Base-by-base conservation (phyloP, 768 basidiomycete genomes). In the Tubosaeta brunneosetosa region DNA sequence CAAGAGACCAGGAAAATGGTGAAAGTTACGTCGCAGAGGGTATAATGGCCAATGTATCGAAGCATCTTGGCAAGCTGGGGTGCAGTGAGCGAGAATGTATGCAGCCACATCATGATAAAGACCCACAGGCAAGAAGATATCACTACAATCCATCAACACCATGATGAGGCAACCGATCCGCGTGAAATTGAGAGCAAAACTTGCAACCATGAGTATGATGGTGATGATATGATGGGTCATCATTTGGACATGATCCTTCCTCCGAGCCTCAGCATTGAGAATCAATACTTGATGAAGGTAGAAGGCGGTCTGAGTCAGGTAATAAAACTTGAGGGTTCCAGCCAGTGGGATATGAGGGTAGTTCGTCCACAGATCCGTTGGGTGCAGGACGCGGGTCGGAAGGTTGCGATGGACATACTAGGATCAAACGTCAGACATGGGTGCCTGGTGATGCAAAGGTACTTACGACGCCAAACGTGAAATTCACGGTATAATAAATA, bases 231-330 rank as follows among this genome's bases (percentile, higher is more conserved):
- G 97, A 73, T 99, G 97, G 25, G 85, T 74, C 81, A 97, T 88
- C 95, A 97, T 97, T 71, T 97, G 95, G 61, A 76, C 74, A 69
- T 97, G 92, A 69, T 99, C 97, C 67, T 91, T 93, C 51, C 97
- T 78, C 50, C 84, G 81, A 36, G 85, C 92, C 69, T 99, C 97
- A 26, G 94, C 86, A 69, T 97, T 91, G 68, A 99, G 79, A 52
- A 95, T 85, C 55, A 97, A 75, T 11, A 97, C 77, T 70, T 94
- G 93, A 66, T 98, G 94, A 48, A 87, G 70, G 73, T 97, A 99
- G 71, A 94, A 94, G 36, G 90, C 88, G 27, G 80, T 81, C 69
- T 94, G 90, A 19, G 77, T 78, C 26, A 94, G 81, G 66, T 95
- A 97, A 69, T 94, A 95, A 63, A 92, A 79, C 71, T 97, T 97